These are phyloP conservation scores for Phlyctochytrium planicorne DNA, from an alignment of 192 early-diverging fungal genomes.

Conservation along the genomic window DNA sequence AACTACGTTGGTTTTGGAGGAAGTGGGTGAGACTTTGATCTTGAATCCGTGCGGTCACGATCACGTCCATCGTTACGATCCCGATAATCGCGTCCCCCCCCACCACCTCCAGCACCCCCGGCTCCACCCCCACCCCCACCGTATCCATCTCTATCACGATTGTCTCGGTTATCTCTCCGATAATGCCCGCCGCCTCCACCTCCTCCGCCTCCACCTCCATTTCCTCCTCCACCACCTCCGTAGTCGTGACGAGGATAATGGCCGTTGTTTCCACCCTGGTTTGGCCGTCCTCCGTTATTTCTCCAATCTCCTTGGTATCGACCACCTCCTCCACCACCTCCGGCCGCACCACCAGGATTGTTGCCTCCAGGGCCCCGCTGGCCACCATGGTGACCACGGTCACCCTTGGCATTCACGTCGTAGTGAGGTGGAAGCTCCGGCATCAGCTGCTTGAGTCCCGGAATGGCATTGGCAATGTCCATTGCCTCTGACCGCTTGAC, in stretches of 20 bases:
- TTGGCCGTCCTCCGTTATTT: constrained; percentile 34
- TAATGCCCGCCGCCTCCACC: constrained; percentile 14
- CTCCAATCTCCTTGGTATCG: constrained; percentile 45
- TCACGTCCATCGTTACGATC: no score
- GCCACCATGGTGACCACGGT: not conserved
- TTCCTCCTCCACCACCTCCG: constrained; percentile 15
- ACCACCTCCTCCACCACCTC: constrained; percentile 45
- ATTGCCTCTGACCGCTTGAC: not conserved
- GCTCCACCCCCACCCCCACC: constrained; percentile 4
- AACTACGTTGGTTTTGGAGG: not conserved
- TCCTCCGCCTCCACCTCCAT: constrained; percentile 18
- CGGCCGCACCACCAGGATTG: constrained; percentile 43
- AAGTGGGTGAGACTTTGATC: not conserved
- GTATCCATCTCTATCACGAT: constrained; percentile 7
- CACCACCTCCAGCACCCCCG: not conserved
- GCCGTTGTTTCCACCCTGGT: not conserved
- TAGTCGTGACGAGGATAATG: constrained; percentile 2
- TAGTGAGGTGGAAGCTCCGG: constrained; percentile 13
- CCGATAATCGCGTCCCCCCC: no score
- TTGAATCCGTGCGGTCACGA: not conserved
- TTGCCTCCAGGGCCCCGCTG: not conserved
- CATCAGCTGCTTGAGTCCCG: not conserved
- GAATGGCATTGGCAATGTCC: not conserved
- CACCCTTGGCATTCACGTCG: constrained; percentile 9
- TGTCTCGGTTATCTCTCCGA: constrained; percentile 1